A percentile compares a stretch with the other conserved stretches of the same genome.
Conservation (phyloP, 805 yeast genomes). For the Ogataea glucozyma region DNA sequence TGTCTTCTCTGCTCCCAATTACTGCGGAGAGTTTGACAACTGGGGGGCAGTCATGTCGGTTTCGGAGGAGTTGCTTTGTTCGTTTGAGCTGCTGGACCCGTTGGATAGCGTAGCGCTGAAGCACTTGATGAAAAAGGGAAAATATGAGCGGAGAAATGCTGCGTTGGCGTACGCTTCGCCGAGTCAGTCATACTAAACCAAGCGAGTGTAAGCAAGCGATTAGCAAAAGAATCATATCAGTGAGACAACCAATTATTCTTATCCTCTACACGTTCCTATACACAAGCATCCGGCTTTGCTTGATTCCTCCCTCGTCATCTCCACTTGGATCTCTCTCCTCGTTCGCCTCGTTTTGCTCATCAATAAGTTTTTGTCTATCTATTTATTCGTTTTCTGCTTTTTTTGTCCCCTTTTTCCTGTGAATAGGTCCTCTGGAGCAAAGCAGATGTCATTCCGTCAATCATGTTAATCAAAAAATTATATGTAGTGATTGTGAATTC, state of each 20-base stretch:
- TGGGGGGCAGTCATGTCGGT: conserved; percentile 99
- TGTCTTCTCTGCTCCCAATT: conserved; percentile 74
- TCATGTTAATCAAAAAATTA: too few species aligned
- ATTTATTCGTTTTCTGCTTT: neutral
- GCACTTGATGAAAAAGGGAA: conserved; percentile 93
- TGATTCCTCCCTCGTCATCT: too few species aligned
- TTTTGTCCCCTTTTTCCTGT: neutral
- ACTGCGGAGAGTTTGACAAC: conserved; percentile 83
- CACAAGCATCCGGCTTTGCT: too few species aligned
- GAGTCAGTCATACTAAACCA: conserved; percentile 15
- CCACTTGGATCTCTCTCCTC: too few species aligned
- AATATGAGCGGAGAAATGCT: conserved; percentile 77
- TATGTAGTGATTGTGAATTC: too few species aligned
- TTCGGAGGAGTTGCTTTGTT: conserved; percentile 86
- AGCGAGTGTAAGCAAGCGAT: too few species aligned
- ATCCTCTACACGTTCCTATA: conserved; percentile 7
- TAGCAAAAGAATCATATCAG: too few species aligned
- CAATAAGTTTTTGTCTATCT: too few species aligned
- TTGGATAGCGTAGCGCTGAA: conserved; percentile 89
- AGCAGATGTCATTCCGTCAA: too few species aligned
- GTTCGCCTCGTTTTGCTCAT: too few species aligned
- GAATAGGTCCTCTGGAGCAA: too few species aligned
- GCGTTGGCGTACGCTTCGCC: conserved; percentile 28
- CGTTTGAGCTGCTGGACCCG: conserved; percentile 92
- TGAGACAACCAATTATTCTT: too few species aligned